These are phyloP conservation scores for Magnusiomyces fungicola DNA, from an alignment of 1,139 yeast species.

Conservation along the genomic window DNA sequence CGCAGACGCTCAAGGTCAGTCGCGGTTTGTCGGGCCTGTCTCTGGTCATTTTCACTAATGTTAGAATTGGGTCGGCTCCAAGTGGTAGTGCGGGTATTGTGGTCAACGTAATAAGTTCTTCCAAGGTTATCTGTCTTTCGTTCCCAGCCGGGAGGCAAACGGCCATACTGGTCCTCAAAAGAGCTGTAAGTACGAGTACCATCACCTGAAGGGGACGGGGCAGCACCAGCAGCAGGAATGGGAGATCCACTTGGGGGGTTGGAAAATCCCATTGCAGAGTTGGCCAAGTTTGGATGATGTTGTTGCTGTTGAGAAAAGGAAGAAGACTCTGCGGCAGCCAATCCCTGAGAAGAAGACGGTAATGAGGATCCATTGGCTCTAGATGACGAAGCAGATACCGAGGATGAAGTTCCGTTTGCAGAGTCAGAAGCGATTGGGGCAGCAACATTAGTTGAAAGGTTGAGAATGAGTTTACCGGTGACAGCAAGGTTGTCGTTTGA, in stretches of 20 bases:
- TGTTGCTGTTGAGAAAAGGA: constrained; percentile 23
- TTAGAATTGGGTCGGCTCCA: constrained; percentile 89
- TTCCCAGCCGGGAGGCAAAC: constrained; percentile 98
- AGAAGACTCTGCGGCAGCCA: constrained; percentile 18
- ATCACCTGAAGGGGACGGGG: constrained; percentile 23
- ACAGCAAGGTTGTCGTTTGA: constrained; percentile 89
- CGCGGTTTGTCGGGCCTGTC: constrained; percentile 41
- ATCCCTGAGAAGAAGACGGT: constrained; percentile 17
- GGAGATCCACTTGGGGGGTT: constrained; percentile 18
- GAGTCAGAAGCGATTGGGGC: constrained; percentile 49
- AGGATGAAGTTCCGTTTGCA: constrained; percentile 11
- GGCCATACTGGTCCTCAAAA: constrained; percentile 93
- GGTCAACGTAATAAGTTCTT: constrained; percentile 95
- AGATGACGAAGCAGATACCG: constrained; percentile 12
- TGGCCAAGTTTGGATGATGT: constrained; percentile 11
- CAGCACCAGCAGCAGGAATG: constrained; percentile 23
- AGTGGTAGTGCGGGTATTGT: constrained; percentile 93
- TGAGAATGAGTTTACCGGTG: constrained; percentile 79
- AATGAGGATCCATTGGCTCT: constrained; percentile 18
- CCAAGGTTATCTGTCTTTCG: constrained; percentile 96
- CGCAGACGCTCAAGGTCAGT: constrained; percentile 87
- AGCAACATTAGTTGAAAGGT: constrained; percentile 41
- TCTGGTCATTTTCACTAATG: constrained; percentile 36
- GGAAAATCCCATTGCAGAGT: background rate
- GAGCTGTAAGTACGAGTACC: constrained; percentile 40